phyloP scores from a whole-genome alignment of 2,329 filamentous ascomycete species.

The Microsporum ferrugineum region DNA sequence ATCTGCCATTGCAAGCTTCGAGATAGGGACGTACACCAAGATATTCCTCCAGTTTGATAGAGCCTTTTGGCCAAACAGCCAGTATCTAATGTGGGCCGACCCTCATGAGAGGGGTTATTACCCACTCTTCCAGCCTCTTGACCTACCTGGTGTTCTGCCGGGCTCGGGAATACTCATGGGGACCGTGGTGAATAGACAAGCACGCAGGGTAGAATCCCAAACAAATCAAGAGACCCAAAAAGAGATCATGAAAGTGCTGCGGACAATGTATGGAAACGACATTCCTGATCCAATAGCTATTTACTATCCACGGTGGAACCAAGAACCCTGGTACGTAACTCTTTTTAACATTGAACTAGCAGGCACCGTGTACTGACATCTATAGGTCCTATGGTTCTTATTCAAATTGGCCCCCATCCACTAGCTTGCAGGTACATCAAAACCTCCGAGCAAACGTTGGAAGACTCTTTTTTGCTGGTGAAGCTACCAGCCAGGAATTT shows the following conservation, averaged over 20 bases:
- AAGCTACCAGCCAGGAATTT: constrained; percentile 51
- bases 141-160: constrained; percentile 45
- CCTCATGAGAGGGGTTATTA: constrained; percentile 42
- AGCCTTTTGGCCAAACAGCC: constrained; percentile 51
- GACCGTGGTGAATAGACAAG: constrained; percentile 48
- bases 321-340: constrained; percentile 31
- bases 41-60: constrained; percentile 45
- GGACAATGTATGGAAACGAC: constrained; percentile 49
- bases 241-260: constrained; percentile 48
- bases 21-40: constrained; percentile 63
- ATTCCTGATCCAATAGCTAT: constrained; percentile 52
- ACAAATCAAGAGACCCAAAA: constrained; percentile 46
- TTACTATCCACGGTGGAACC: constrained; percentile 50
- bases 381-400: constrained; percentile 46
- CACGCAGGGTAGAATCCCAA: constrained; percentile 49
- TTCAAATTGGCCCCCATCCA: constrained; percentile 55
- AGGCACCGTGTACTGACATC: neutral
- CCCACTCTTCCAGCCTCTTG: constrained; percentile 55
- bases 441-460: constrained; percentile 55
- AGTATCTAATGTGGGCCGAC: constrained; percentile 45
- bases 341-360: neutral
- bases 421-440: constrained; percentile 54
- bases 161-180: constrained; percentile 55
- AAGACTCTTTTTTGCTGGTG: constrained; percentile 54
- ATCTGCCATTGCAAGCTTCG: constrained; percentile 51